These are phyloP conservation scores for Gypsophila paniculata DNA, from an alignment of 179 eudicot genomes.

Conservation along the genomic window DNA sequence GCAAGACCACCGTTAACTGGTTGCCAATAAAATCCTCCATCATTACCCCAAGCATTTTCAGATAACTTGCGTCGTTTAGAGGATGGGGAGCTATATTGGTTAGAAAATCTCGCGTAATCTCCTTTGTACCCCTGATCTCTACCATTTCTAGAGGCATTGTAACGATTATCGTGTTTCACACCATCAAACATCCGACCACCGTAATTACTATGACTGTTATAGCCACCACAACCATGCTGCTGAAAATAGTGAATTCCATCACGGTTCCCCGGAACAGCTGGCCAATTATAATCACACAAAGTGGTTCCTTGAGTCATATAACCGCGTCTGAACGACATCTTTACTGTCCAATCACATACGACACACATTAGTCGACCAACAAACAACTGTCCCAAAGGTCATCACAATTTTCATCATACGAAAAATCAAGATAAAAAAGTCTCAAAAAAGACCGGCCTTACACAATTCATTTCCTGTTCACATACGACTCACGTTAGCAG, in stretches of 20 bases:
- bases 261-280: conserved; percentile 33
- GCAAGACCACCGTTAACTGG: conserved; percentile 26
- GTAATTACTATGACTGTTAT: conserved; percentile 23
- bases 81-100: conserved; percentile 36
- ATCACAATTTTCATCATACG: too few relatives aligned
- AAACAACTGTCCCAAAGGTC: too few relatives aligned
- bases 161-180: conserved; percentile 25
- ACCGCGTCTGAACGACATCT: conserved; percentile 48
- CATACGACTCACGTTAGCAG: too few relatives aligned
- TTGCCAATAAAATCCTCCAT: conserved; percentile 32
- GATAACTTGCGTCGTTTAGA: conserved; percentile 58
- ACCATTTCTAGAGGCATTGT: conserved; percentile 32
- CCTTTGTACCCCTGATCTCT: conserved; percentile 26
- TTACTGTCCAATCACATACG: conserved; percentile 31
- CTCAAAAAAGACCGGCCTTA: too few relatives aligned
- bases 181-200: conserved; percentile 21
- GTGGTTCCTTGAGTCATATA: conserved; percentile 49
- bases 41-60: conserved; percentile 40
- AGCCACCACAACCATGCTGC: conserved; percentile 23
- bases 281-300: conserved; percentile 31
- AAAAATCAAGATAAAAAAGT: too few relatives aligned
- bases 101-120: conserved; percentile 21
- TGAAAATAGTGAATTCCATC: conserved; percentile 20
- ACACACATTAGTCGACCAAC: background rate
- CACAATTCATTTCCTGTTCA: too few relatives aligned